Percentiles rank a stretch among this genome's conserved stretches.
Evolutionary conservation across 75 land plant species (phyloP).

Genomic region (Selaginella tamariscina): DNA sequence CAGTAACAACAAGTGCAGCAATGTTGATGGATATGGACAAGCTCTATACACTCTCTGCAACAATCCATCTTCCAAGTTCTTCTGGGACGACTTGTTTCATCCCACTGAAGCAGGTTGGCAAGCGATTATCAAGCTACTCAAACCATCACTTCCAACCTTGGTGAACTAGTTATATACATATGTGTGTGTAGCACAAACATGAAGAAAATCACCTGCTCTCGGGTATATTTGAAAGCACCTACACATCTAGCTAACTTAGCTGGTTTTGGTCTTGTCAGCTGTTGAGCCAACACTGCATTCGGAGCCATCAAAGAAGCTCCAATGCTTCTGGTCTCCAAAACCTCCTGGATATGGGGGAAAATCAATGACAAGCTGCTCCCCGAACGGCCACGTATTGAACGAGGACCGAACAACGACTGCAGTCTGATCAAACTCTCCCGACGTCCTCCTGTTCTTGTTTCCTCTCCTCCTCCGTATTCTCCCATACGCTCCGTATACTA

Average conservation of each 20-base stretch:
- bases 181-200: no score
- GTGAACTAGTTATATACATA: no score
- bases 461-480: not conserved
- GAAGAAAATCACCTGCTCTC: no score
- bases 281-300: not conserved
- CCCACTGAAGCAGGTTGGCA: conserved; percentile 38
- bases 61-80: conserved; percentile 28
- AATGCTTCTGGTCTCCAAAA: not conserved
- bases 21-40: conserved; percentile 16
- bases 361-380: not conserved
- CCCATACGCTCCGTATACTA: not conserved
- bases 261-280: no score
- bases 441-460: not conserved
- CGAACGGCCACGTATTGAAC: not conserved
- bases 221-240: no score
- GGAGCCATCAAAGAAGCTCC: not conserved
- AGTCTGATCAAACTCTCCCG: not conserved
- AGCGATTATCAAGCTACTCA: conserved; percentile 15
- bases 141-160: conserved; percentile 16
- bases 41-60: conserved; percentile 28
- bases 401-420: not conserved
- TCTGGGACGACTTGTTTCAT: conserved; percentile 36
- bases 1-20: conserved; percentile 19
- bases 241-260: no score
- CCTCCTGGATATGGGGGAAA: not conserved